Evolutionary conservation across 2,329 filamentous ascomycete genomes (phyloP).

Genomic region (Colletotrichum higginsianum): DNA sequence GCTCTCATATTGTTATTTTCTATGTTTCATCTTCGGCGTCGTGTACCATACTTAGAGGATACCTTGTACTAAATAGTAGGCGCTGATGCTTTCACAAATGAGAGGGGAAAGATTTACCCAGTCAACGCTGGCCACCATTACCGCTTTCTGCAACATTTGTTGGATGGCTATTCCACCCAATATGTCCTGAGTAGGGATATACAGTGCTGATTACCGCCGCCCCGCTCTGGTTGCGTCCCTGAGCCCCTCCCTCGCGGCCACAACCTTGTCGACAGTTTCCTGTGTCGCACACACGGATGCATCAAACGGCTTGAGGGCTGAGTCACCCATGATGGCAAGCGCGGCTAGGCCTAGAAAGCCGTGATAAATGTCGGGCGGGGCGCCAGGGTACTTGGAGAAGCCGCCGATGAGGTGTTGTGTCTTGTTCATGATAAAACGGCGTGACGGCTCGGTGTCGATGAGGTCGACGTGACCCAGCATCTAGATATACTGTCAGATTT

Average conservation of each 20-base stretch:
- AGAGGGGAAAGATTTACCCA: not conserved
- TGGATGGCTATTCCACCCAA: not conserved
- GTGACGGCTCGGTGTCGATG: constrained; percentile 72
- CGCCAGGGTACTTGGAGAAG: constrained; percentile 80
- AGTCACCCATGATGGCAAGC: constrained; percentile 80
- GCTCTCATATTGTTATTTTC: constrained; percentile 25
- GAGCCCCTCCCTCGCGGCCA: constrained; percentile 60
- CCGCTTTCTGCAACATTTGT: not conserved
- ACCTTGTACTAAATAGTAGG: constrained; percentile 41
- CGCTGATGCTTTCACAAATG: constrained; percentile 22
- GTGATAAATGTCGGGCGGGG: constrained; percentile 86
- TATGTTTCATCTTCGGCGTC: constrained; percentile 29
- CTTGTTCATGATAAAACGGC: constrained; percentile 86
- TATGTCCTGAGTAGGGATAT: too few species aligned
- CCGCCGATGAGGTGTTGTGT: constrained; percentile 90
- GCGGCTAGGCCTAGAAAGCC: constrained; percentile 89
- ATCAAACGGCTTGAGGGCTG: constrained; percentile 79
- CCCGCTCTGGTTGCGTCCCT: constrained; percentile 42
- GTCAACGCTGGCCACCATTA: not conserved
- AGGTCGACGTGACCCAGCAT: constrained; percentile 72
- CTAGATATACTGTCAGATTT: constrained; percentile 51
- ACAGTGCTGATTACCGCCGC: not conserved
- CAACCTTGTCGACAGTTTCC: constrained; percentile 67
- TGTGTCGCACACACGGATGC: constrained; percentile 81
- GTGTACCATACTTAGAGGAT: constrained; percentile 42